Evolutionary conservation across 345 rosid genomes (phyloP).

Genomic region (Boechera retrofracta): DNA sequence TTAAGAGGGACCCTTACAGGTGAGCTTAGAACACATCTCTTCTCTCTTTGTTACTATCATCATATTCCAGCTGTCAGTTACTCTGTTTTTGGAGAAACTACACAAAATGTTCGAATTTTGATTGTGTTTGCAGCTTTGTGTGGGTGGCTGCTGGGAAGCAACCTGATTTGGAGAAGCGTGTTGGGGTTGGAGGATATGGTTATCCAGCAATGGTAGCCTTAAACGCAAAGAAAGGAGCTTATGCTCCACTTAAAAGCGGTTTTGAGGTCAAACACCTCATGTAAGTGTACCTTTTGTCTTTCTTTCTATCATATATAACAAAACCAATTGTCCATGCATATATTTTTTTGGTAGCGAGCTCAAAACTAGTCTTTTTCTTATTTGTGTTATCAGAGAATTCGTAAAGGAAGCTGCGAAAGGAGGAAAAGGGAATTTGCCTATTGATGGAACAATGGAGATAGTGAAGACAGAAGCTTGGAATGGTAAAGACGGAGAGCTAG

Average conservation of each 20-base stretch:
- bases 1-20: conserved; percentile 89
- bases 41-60: not conserved
- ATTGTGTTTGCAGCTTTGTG: conserved; percentile 64
- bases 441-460: conserved; percentile 58
- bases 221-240: conserved; percentile 90
- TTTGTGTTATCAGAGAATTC: conserved; percentile 64
- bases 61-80: conserved; percentile 11
- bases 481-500: conserved; percentile 81
- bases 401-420: conserved; percentile 88
- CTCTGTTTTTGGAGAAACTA: not conserved
- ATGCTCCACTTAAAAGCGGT: conserved; percentile 92
- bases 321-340: conserved; percentile 9
- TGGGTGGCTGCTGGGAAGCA: conserved; percentile 97
- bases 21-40: conserved; percentile 27
- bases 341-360: conserved; percentile 1
- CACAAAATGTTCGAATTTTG: not conserved
- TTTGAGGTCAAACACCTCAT: conserved; percentile 74
- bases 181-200: conserved; percentile 95
- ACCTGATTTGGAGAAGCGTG: conserved; percentile 78
- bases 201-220: conserved; percentile 94
- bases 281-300: conserved; percentile 54
- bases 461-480: conserved; percentile 85
- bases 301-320: not conserved
- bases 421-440: conserved; percentile 92
- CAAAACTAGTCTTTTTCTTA: not conserved